A percentile compares a stretch with the other conserved stretches of the same genome.
These are phyloP conservation scores for Zygosaccharomyces pseudobailii DNA, from an alignment of 1,139 yeast species.

Conservation along the genomic window DNA sequence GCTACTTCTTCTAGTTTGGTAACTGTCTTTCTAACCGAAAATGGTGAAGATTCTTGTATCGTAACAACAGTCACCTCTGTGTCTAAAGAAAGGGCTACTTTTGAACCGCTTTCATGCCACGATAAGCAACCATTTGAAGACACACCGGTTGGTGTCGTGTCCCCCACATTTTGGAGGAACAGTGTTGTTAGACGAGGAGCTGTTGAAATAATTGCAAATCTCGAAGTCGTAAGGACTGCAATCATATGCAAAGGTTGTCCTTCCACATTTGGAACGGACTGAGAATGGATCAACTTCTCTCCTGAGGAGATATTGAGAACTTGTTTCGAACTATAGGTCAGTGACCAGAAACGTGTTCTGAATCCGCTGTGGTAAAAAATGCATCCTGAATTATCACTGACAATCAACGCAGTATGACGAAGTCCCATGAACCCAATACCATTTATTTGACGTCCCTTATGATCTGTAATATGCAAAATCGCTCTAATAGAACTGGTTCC, in stretches of 20 bases:
- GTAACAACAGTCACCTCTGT: not conserved
- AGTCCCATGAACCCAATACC: slow-evolving; percentile 52
- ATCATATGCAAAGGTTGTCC: slow-evolving; percentile 40
- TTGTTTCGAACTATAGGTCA: slow-evolving; percentile 35
- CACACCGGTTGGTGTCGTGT: slow-evolving; percentile 35
- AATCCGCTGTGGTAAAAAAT: slow-evolving; percentile 57
- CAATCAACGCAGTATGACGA: slow-evolving; percentile 53
- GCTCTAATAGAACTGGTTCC: slow-evolving; percentile 18
- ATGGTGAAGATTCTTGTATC: slow-evolving; percentile 39
- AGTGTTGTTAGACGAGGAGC: slow-evolving; percentile 31
- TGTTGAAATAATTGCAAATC: slow-evolving; percentile 49
- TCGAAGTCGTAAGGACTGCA: slow-evolving; percentile 55
- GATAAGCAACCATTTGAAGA: slow-evolving; percentile 60
- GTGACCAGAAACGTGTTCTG: slow-evolving; percentile 49
- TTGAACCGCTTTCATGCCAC: slow-evolving; percentile 40
- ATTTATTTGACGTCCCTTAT: slow-evolving; percentile 33
- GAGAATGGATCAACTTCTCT: slow-evolving; percentile 12
- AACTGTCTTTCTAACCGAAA: slow-evolving; percentile 38
- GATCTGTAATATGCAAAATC: slow-evolving; percentile 26
- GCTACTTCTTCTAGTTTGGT: slow-evolving; percentile 46
- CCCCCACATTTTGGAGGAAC: slow-evolving; percentile 13
- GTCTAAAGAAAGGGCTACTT: slow-evolving; percentile 10
- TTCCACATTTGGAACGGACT: slow-evolving; percentile 24
- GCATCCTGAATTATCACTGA: slow-evolving; percentile 57
- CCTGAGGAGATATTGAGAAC: slow-evolving; percentile 13